Conservation (phyloP, 1,139 yeast genomes). For the Suhomyces taliae region DNA sequence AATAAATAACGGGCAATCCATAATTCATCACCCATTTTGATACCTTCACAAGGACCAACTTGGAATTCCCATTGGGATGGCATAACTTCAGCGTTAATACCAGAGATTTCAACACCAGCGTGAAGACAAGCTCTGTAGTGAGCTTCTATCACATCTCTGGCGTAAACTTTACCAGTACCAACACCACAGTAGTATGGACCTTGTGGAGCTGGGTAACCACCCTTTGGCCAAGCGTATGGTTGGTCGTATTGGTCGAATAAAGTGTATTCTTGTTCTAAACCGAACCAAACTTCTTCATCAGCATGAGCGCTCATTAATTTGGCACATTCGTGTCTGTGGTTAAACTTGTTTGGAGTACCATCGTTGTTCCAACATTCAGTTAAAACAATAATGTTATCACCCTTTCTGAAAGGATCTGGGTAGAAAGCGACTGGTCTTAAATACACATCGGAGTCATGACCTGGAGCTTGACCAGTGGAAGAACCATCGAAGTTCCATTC, state of each 20-base stretch:
- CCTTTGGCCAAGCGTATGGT: conserved; percentile 98
- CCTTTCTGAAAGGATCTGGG: conserved; percentile 97
- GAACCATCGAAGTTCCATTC: conserved; percentile 99
- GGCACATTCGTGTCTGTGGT: conserved; percentile 97
- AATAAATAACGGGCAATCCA: conserved; percentile 95
- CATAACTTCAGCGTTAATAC: conserved; percentile 99
- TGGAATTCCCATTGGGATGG: conserved; percentile 99
- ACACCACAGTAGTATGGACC: conserved; percentile 99
- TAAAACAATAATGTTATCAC: conserved; percentile 92
- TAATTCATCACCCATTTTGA: conserved; percentile 94
- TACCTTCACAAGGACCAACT: conserved; percentile 97
- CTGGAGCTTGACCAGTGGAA: conserved; percentile 98
- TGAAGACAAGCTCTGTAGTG: conserved; percentile 97
- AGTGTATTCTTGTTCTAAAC: conserved; percentile 98
- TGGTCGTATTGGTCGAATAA: conserved; percentile 86
- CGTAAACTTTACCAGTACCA: conserved; percentile 97
- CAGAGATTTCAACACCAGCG: conserved; percentile 86
- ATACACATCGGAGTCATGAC: conserved; percentile 92
- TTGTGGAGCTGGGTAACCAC: conserved; percentile 99
- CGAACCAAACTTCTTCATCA: conserved; percentile 89
- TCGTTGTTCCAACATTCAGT: conserved; percentile 98
- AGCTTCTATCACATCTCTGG: conserved; percentile 98
- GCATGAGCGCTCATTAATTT: conserved; percentile 93
- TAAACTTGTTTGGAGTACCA: conserved; percentile 97
- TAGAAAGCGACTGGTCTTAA: conserved; percentile 91